Evolutionary conservation across 164 flowering plant genomes (phyloP).

Genomic region (Paratinospora sagittata): DNA sequence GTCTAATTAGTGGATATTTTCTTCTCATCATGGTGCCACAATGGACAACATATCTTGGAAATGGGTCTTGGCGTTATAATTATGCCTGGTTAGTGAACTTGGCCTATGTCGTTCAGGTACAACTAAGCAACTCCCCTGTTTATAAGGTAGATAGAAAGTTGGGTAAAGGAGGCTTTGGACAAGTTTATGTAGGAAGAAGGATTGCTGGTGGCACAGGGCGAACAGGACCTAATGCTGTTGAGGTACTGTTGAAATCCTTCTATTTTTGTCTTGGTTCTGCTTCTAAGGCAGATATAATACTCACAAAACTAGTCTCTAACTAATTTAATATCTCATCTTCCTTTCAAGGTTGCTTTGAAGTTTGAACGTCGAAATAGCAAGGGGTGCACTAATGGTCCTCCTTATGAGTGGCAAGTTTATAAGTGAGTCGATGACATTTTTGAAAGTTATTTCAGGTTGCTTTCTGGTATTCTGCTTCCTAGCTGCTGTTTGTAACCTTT

Average conservation of each 20-base stretch:
- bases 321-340: neutral
- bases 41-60: neutral
- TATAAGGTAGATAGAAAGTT: slow-evolving; percentile 46
- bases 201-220: slow-evolving; percentile 30
- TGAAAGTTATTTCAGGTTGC: neutral
- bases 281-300: neutral
- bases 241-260: slow-evolving; percentile 23
- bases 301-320: neutral
- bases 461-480: neutral
- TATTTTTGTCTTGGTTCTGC: neutral
- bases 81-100: neutral
- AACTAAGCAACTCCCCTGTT: slow-evolving; percentile 43
- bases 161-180: slow-evolving; percentile 68
- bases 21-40: neutral
- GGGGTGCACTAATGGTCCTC: slow-evolving; percentile 53
- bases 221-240: slow-evolving; percentile 42
- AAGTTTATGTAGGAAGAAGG: slow-evolving; percentile 54
- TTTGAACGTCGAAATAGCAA: slow-evolving; percentile 48
- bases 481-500: slow-evolving; percentile 1
- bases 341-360: slow-evolving; percentile 49
- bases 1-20: neutral
- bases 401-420: slow-evolving; percentile 63
- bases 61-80: neutral
- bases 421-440: slow-evolving; percentile 21
- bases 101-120: slow-evolving; percentile 30